Evolutionary conservation across 176 grass and related monocot species (phyloP), one percentile per base, ranked within the genome.

Genomic region (Luzula sylvatica): DNA sequence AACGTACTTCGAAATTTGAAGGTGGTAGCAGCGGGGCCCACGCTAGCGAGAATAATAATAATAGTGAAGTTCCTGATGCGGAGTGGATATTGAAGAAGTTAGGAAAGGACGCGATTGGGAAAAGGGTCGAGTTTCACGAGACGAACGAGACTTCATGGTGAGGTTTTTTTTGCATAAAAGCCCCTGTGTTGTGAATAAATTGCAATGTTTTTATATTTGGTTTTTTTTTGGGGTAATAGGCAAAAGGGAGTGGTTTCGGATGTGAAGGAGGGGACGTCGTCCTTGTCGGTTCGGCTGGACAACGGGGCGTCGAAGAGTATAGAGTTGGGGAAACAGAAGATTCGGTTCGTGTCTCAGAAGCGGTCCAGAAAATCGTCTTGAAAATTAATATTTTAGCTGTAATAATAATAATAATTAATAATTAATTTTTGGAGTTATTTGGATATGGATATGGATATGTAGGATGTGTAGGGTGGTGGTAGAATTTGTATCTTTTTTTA

Each of bases 11-110:
- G 1, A 71, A 55, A 28, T 81, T 81, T 18, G 87, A 95, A 53
- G 20, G 42, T 2, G 80, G 66, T 81, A 59, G 72, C 56, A 73
- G 11, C 3, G 30, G 27, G 44, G 62, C 58, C 72, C 82, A 83
- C 61, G 66, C 38, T 64, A 77, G 80, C 53, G 32, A 52, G 23
- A 67, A 77, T 60, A 65, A 66, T 62, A 20, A 73, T 15, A 63
- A 45, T 5, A 63, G 74, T 47, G 83, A 78, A 68, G 70, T 50
- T 35, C 77, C 77, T 70, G 83, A 95, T 59, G 89, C 80, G 7
- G 83, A 75, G 51, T 95, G 89, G 89, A 95, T 95, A 69, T 66
- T 88, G 22, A 67, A 72, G 52, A 95, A 85, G 42, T 53, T 95
- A 75, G 89, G 89, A 21, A 88, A 74, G 70, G 76, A 85, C 73